Percentiles rank a stretch among this genome's conserved stretches.
phyloP scores from a whole-genome alignment of 257 asterid genomes.

The Rubia yunnanensis region DNA sequence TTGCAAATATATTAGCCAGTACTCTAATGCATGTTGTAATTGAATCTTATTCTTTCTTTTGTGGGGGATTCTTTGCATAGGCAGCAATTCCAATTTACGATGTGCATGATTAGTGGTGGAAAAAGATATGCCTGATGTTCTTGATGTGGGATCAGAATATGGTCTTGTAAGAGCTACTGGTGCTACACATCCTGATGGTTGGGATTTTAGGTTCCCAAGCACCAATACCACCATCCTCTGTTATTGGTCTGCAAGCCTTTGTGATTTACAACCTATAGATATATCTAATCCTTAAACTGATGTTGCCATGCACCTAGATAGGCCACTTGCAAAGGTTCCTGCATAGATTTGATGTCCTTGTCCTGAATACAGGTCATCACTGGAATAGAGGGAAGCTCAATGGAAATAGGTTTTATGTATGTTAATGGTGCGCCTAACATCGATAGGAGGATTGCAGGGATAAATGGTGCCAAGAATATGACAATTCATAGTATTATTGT shows the following conservation, averaged over 20 bases:
- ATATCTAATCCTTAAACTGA: constrained; percentile 32
- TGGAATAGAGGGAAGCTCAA: constrained; percentile 87
- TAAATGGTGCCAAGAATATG: constrained; percentile 60
- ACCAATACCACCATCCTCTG: constrained; percentile 82
- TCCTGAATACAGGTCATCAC: constrained; percentile 93
- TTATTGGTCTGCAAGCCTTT: constrained; percentile 96
- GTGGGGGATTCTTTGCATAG: too few relatives aligned
- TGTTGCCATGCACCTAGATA: constrained; percentile 88
- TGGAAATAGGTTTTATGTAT: constrained; percentile 75
- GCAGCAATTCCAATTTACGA: constrained; percentile 91
- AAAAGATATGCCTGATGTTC: constrained; percentile 69
- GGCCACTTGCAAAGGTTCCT: constrained; percentile 59
- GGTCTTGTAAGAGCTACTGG: constrained; percentile 82
- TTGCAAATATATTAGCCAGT: too few relatives aligned
- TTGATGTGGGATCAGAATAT: constrained; percentile 60
- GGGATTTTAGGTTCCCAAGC: constrained; percentile 80
- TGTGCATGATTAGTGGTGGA: constrained; percentile 91
- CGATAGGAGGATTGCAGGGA: constrained; percentile 42
- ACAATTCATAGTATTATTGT: constrained; percentile 53
- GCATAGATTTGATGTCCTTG: constrained; percentile 54
- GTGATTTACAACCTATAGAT: constrained; percentile 63
- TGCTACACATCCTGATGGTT: constrained; percentile 82
- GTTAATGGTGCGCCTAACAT: constrained; percentile 67
- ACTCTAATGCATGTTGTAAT: too few relatives aligned
- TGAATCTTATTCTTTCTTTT: too few relatives aligned